phyloP scores from a whole-genome alignment of 805 yeast genomes.

The Yamadazyma kitorensis region DNA sequence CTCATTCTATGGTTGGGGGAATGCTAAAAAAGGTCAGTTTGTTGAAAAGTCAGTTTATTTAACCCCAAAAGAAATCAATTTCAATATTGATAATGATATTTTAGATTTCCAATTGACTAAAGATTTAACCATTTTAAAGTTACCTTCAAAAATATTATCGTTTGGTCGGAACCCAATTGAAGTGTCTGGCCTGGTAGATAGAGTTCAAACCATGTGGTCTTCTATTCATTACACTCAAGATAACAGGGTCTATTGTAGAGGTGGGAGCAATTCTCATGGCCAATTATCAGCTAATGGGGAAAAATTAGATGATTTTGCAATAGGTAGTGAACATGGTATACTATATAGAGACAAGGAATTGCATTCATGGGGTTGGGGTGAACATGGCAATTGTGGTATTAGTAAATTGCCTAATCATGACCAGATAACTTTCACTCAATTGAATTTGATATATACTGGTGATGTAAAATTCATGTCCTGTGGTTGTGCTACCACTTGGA shows the following conservation, averaged over 20 bases:
- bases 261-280: constrained; percentile 76
- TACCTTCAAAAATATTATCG: constrained; percentile 9
- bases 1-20: constrained; percentile 68
- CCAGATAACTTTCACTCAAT: constrained; percentile 34
- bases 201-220: constrained; percentile 66
- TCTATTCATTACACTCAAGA: constrained; percentile 54
- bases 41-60: constrained; percentile 10
- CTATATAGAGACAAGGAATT: constrained; percentile 38
- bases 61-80: constrained; percentile 5
- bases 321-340: constrained; percentile 89
- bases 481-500: constrained; percentile 73
- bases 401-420: constrained; percentile 10
- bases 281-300: constrained; percentile 44
- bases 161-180: constrained; percentile 17
- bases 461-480: constrained; percentile 40
- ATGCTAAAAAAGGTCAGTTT: constrained; percentile 59
- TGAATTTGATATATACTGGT: constrained; percentile 32
- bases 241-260: constrained; percentile 35
- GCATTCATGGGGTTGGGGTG: constrained; percentile 97
- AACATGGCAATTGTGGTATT: constrained; percentile 90
- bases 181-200: constrained; percentile 4
- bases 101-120: constrained; percentile 22
- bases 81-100: neutral
- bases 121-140: constrained; percentile 5
- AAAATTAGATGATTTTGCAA: constrained; percentile 14